A percentile compares a stretch with the other conserved stretches of the same genome.
Conservation (phyloP, 2,329 filamentous ascomycete genomes). For the Stagonosporopsis cucurbitacearum region DNA sequence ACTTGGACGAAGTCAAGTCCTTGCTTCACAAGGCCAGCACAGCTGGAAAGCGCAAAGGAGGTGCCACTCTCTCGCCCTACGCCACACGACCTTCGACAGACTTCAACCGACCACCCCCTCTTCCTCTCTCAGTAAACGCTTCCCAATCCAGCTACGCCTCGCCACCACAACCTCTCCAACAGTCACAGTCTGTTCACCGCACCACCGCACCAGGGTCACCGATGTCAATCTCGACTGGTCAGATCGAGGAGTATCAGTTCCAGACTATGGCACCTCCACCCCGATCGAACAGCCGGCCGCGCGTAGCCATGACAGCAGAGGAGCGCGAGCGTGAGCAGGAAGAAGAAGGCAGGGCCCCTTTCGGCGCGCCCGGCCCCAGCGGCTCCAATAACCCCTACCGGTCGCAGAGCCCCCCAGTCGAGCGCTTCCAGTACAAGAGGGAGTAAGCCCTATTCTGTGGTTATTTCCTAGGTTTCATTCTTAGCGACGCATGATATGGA, state of each 20-base stretch:
- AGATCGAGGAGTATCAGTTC: constrained; percentile 43
- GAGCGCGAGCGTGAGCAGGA: constrained; percentile 26
- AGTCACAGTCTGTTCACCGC: constrained; percentile 24
- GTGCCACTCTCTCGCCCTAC: constrained; percentile 34
- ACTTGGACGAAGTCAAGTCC: constrained; percentile 56
- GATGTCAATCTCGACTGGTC: constrained; percentile 40
- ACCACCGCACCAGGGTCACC: constrained; percentile 39
- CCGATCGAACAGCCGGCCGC: constrained; percentile 28
- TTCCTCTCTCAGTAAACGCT: constrained; percentile 37
- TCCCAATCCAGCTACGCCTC: constrained; percentile 23
- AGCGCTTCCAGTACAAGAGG: constrained; percentile 12
- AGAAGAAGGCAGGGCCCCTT: constrained; percentile 25
- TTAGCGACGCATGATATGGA: constrained; percentile 4
- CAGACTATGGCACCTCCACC: constrained; percentile 43
- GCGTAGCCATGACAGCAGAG: constrained; percentile 21
- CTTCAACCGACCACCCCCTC: constrained; percentile 36
- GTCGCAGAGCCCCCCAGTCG: constrained; percentile 9
- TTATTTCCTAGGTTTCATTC: not conserved
- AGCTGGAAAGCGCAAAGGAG: constrained; percentile 51
- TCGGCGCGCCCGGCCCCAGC: constrained; percentile 17
- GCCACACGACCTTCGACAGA: constrained; percentile 25
- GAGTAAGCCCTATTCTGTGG: not conserved
- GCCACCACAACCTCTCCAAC: constrained; percentile 25
- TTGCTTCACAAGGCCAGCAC: constrained; percentile 54
- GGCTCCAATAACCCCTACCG: constrained; percentile 27